A percentile compares a stretch with the other conserved stretches of the same genome.
Evolutionary conservation across 441 rosid species (phyloP).

Genomic region (Brassica hybrid): DNA sequence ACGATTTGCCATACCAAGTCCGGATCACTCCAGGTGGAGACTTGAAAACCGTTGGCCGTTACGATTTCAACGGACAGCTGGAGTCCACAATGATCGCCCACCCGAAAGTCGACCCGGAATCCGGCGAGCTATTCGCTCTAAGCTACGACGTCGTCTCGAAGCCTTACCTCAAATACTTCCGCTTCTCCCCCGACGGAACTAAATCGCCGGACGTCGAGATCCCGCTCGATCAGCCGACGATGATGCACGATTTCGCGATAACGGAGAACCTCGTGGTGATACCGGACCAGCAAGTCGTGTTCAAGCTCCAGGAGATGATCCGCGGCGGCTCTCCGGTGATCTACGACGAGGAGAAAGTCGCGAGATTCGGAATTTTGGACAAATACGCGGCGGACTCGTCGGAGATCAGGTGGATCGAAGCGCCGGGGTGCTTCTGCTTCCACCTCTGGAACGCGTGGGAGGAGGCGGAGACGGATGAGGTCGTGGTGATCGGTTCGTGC

Average conservation of each 20-base stretch:
- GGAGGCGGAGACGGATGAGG: slow-evolving; percentile 67
- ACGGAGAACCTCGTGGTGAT: slow-evolving; percentile 70
- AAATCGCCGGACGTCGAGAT: slow-evolving; percentile 71
- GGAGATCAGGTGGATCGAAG: slow-evolving; percentile 61
- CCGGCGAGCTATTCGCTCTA: slow-evolving; percentile 61
- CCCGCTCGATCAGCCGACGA: slow-evolving; percentile 61
- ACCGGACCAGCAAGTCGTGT: slow-evolving; percentile 86
- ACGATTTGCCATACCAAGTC: slow-evolving; percentile 74
- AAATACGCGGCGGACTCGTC: slow-evolving; percentile 55
- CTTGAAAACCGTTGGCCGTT: slow-evolving; percentile 64
- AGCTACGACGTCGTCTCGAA: slow-evolving; percentile 72
- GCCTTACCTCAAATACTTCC: slow-evolving; percentile 71
- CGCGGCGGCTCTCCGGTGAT: slow-evolving; percentile 83
- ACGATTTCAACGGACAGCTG: slow-evolving; percentile 57
- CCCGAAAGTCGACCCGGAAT: slow-evolving; percentile 73
- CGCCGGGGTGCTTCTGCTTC: slow-evolving; percentile 71
- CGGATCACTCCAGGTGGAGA: slow-evolving; percentile 58
- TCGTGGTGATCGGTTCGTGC: slow-evolving; percentile 81
- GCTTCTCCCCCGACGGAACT: slow-evolving; percentile 56
- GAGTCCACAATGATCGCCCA: slow-evolving; percentile 77
- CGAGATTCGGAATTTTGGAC: slow-evolving; percentile 65
- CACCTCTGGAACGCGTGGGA: slow-evolving; percentile 94
- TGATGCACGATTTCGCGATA: slow-evolving; percentile 86
- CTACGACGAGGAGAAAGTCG: slow-evolving; percentile 63
- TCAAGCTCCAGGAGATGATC: slow-evolving; percentile 73